Evolutionary conservation across 2,329 filamentous ascomycete genomes (phyloP).

Genomic region (Hypoxylon sp.): DNA sequence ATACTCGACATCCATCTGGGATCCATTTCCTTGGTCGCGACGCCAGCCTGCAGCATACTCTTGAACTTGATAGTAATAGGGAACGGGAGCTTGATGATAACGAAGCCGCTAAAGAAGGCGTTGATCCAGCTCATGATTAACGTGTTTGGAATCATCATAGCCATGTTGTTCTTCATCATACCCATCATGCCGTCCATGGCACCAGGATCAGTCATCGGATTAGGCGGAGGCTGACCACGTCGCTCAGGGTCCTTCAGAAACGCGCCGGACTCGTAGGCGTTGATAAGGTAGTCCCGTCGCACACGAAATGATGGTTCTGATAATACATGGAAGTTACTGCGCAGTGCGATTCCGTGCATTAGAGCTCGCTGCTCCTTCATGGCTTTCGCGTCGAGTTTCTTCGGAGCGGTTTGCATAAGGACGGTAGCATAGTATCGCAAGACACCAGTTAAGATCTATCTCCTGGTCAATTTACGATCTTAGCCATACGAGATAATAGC

Average conservation of each 20-base stretch:
- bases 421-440: conserved; percentile 96
- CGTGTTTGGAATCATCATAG: conserved; percentile 99
- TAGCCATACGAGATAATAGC: not conserved
- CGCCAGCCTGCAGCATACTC: conserved; percentile 97
- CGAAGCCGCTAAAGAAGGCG: conserved; percentile 97
- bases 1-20: conserved; percentile 98
- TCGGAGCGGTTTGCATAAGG: conserved; percentile 88
- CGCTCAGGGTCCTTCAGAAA: conserved; percentile 92
- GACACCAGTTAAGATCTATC: conserved; percentile 88
- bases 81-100: conserved; percentile 98
- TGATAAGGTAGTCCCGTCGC: conserved; percentile 85
- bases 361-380: conserved; percentile 91
- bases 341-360: conserved; percentile 86
- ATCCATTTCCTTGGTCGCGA: conserved; percentile 95
- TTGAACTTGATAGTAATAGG: conserved; percentile 99
- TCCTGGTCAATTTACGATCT: conserved; percentile 22
- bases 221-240: conserved; percentile 88
- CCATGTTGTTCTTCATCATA: conserved; percentile 99
- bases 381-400: conserved; percentile 80
- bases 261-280: conserved; percentile 85
- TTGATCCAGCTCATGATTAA: conserved; percentile 99
- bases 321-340: conserved; percentile 84
- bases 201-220: conserved; percentile 94
- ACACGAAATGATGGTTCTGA: conserved; percentile 82
- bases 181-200: conserved; percentile 99